These are phyloP conservation scores for Termitomyces sp. DNA, from an alignment of 768 basidiomycete genomes.

Conservation along the genomic window DNA sequence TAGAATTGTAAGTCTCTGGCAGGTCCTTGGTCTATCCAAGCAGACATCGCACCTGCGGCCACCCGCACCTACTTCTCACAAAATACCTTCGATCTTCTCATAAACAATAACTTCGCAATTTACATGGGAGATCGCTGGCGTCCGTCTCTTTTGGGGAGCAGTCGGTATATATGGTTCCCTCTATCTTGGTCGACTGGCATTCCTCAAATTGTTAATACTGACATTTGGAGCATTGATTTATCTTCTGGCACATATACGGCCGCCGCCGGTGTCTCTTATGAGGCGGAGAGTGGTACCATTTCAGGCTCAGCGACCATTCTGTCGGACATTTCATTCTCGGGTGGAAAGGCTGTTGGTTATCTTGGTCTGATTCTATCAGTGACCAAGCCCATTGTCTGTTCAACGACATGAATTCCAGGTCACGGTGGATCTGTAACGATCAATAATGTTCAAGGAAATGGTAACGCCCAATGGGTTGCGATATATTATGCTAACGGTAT, in stretches of 20 bases:
- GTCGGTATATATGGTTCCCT: constrained; percentile 58
- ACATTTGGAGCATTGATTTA: constrained; percentile 52
- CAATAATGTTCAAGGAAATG: constrained; percentile 49
- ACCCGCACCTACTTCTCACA: constrained; percentile 57
- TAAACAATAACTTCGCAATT: constrained; percentile 40
- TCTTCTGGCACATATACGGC: constrained; percentile 43
- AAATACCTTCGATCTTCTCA: constrained; percentile 47
- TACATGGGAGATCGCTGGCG: constrained; percentile 68
- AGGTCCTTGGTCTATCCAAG: constrained; percentile 50
- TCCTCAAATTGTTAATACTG: constrained; percentile 49
- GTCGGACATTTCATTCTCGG: constrained; percentile 42
- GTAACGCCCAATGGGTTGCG: constrained; percentile 52
- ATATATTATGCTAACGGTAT: constrained; percentile 53
- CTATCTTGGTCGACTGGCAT: constrained; percentile 46
- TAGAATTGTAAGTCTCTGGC: constrained; percentile 35
- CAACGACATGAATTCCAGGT: constrained; percentile 23
- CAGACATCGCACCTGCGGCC: constrained; percentile 46
- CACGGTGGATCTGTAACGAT: constrained; percentile 54
- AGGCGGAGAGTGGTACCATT: constrained; percentile 47
- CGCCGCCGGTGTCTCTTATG: constrained; percentile 46
- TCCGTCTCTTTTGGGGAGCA: constrained; percentile 45
- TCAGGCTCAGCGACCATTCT: constrained; percentile 41
- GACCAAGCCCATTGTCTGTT: background rate
- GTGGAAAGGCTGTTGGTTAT: constrained; percentile 47
- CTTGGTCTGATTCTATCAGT: constrained; percentile 32